These are phyloP conservation scores for Saturnispora besseyi DNA, from an alignment of 805 yeast species.

Conservation along the genomic window DNA sequence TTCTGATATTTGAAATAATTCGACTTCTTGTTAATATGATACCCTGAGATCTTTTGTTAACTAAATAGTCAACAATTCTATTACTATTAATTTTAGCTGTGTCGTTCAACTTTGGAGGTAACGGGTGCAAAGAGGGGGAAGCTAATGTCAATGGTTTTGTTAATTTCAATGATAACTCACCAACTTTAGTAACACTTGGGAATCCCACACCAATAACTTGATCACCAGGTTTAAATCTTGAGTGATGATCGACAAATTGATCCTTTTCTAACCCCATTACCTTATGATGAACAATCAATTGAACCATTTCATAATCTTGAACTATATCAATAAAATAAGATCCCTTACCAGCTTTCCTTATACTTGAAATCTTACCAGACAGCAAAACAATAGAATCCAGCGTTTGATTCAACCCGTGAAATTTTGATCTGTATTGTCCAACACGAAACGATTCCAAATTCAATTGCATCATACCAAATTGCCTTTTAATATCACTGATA, in stretches of 20 bases:
- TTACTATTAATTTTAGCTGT: constrained; percentile 50
- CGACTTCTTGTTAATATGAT: constrained; percentile 42
- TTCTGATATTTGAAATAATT: constrained; percentile 48
- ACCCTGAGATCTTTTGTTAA: constrained; percentile 42
- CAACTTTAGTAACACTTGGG: constrained; percentile 69
- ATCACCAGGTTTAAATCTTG: constrained; percentile 60
- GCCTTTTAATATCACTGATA: constrained; percentile 8
- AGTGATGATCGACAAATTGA: constrained; percentile 33
- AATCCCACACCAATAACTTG: constrained; percentile 53
- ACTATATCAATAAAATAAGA: constrained; percentile 59
- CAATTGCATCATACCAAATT: not conserved
- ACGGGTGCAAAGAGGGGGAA: constrained; percentile 59
- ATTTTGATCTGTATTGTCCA: constrained; percentile 31
- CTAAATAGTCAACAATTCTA: constrained; percentile 65
- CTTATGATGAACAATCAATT: constrained; percentile 51
- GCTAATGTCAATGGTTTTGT: constrained; percentile 41
- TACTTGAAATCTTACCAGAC: constrained; percentile 50
- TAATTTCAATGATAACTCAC: constrained; percentile 67
- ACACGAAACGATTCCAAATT: constrained; percentile 24
- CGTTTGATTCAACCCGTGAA: constrained; percentile 12
- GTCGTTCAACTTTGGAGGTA: constrained; percentile 58
- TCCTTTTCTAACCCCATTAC: constrained; percentile 34
- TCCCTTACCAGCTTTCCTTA: constrained; percentile 61
- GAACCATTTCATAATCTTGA: constrained; percentile 53
- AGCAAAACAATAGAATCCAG: constrained; percentile 12